Evolutionary conservation across 768 basidiomycete species (phyloP).

Genomic region (Mycena pura): DNA sequence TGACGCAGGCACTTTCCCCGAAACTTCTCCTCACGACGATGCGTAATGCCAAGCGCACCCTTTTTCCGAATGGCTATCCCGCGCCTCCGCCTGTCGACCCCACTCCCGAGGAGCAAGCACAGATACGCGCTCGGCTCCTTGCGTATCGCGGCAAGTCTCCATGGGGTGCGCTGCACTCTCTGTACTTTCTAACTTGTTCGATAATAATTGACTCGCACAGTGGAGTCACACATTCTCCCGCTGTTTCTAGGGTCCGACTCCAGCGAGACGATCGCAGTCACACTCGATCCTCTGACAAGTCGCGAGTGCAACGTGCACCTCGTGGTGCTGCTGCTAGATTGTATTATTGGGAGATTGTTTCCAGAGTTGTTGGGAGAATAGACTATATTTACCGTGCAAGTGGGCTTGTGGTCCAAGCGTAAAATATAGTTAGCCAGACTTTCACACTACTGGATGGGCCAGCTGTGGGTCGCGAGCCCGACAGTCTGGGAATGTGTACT

Average conservation of each 20-base stretch:
- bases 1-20: slow-evolving; percentile 61
- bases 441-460: no score
- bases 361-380: slow-evolving; percentile 63
- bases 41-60: slow-evolving; percentile 64
- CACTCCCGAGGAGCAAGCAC: slow-evolving; percentile 74
- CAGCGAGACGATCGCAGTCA: slow-evolving; percentile 52
- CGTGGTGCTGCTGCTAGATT: slow-evolving; percentile 74
- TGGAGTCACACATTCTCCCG: slow-evolving; percentile 50
- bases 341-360: slow-evolving; percentile 71
- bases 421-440: no score
- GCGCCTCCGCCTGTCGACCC: slow-evolving; percentile 77
- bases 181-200: background rate
- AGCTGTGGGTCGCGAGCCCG: background rate
- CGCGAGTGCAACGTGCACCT: slow-evolving; percentile 82
- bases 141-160: slow-evolving; percentile 33
- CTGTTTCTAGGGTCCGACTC: slow-evolving; percentile 63
- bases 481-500: background rate
- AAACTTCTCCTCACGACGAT: slow-evolving; percentile 59
- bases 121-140: slow-evolving; percentile 54
- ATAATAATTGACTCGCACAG: background rate
- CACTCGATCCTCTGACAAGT: slow-evolving; percentile 67
- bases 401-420: background rate
- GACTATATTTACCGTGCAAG: background rate
- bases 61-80: slow-evolving; percentile 93
- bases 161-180: slow-evolving; percentile 13